phyloP scores from a whole-genome alignment of 805 yeast species.

The Nakazawaea wickerhamii region DNA sequence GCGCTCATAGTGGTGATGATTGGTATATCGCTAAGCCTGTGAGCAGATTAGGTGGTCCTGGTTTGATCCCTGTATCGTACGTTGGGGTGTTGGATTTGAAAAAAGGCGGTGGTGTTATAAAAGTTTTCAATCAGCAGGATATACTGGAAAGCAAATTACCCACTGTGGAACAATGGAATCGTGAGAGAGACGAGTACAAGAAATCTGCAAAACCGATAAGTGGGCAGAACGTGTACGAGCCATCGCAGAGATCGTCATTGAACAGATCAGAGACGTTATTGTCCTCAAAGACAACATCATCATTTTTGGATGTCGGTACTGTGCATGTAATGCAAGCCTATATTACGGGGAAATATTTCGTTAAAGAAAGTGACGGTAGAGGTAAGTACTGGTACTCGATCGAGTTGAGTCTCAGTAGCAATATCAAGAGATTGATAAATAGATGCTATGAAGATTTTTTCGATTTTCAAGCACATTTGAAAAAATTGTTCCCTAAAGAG shows the following conservation, averaged over 20 bases:
- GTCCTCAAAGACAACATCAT: slow-evolving; percentile 6
- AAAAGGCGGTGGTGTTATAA: slow-evolving; percentile 27
- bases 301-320: slow-evolving; percentile 3
- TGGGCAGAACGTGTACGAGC: background rate
- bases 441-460: slow-evolving; percentile 93
- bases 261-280: slow-evolving; percentile 10
- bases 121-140: slow-evolving; percentile 43
- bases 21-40: slow-evolving; percentile 98
- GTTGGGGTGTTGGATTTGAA: slow-evolving; percentile 77
- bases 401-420: slow-evolving; percentile 7
- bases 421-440: slow-evolving; percentile 8
- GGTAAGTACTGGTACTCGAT: slow-evolving; percentile 13
- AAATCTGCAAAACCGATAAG: slow-evolving; percentile 11
- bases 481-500: slow-evolving; percentile 84
- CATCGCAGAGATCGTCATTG: slow-evolving; percentile 5
- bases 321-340: slow-evolving; percentile 1
- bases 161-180: slow-evolving; percentile 94
- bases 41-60: slow-evolving; percentile 94
- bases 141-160: slow-evolving; percentile 72
- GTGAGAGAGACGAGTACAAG: slow-evolving; percentile 82
- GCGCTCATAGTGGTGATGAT: slow-evolving; percentile 94
- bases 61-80: slow-evolving; percentile 87
- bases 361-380: slow-evolving; percentile 11
- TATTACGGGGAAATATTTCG: slow-evolving; percentile 9
- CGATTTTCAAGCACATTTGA: slow-evolving; percentile 79